Evolutionary conservation across 805 yeast genomes (phyloP), one percentile per base, ranked within the genome.

Genomic region (Starmerella lactis-condensi): DNA sequence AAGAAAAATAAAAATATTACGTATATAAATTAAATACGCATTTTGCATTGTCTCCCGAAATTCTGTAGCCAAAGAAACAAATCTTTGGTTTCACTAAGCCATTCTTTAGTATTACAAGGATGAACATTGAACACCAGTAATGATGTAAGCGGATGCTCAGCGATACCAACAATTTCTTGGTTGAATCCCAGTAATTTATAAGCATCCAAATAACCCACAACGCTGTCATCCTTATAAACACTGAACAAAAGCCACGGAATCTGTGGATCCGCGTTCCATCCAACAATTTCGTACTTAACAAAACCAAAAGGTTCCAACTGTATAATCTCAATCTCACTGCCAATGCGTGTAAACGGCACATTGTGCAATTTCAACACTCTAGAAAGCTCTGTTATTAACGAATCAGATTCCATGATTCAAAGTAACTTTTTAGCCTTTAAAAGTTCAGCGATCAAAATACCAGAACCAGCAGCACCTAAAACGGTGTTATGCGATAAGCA

Each of bases 381-480:
- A n/a, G n/a, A n/a, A n/a, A n/a, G n/a, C n/a, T n/a, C n/a, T n/a
- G n/a, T n/a, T n/a, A n/a, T n/a, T n/a, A n/a, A n/a, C n/a, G n/a
- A n/a, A n/a, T n/a, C n/a, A n/a, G n/a, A n/a, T n/a, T n/a, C n/a
- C n/a, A n/a, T n/a, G n/a, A n/a, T 6, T 53, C 65, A 82, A 40
- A 85, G 65, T 43, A 79, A 56, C 38, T 69, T 65, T 60, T 75
- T 82, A 37, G 83, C 83, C 37, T 67, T 57, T 46, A 89, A 64
- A 33, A 82, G 64, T 62, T 89, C 98, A 32, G 92, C 98, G 53
- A 89, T 89, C 56, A 89, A 69, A 38, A 89, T 65, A 56, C 98
- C 98, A 6, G 95, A 76, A 53, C 98, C 98, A 17, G 98, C 98
- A 50, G 98, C 98, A 51, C 98, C 98, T 44, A 89, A 79, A 47